Evolutionary conservation across 176 grass and related monocot genomes (phyloP).

Genomic region (Poa pratensis): DNA sequence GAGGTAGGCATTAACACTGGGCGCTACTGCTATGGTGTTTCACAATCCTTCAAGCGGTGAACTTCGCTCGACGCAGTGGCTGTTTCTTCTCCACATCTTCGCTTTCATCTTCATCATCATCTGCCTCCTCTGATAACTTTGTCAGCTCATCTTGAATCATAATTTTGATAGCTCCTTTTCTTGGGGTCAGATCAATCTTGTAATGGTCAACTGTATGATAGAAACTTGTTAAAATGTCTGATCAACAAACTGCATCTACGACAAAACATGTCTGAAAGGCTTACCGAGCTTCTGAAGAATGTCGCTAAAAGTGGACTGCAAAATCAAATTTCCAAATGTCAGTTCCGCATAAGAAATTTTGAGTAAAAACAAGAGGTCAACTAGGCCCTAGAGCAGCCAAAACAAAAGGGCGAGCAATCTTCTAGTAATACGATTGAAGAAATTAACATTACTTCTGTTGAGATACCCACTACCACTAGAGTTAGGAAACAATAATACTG

Average conservation of each 20-base stretch:
- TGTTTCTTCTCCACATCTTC: constrained; percentile 43
- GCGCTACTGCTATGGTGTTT: constrained; percentile 43
- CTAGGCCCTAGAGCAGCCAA: constrained; percentile 18
- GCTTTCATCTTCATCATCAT: constrained; percentile 48
- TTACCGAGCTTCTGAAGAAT: constrained; percentile 83
- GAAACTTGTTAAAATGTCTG: constrained; percentile 21
- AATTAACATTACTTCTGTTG: not conserved
- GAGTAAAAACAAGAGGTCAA: not conserved
- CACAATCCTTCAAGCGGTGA: constrained; percentile 37
- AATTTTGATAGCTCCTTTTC: constrained; percentile 68
- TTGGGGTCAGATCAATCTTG: constrained; percentile 67
- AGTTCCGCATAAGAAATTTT: constrained; percentile 15
- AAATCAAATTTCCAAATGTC: constrained; percentile 44
- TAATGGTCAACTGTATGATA: constrained; percentile 57
- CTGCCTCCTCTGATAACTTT: constrained; percentile 58
- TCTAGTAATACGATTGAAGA: constrained; percentile 9
- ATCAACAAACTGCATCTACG: not conserved
- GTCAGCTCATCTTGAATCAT: constrained; percentile 82
- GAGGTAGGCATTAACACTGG: constrained; percentile 44
- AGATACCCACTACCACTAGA: not conserved
- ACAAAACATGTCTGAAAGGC: constrained; percentile 30
- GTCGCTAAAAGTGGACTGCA: constrained; percentile 87
- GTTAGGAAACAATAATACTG: not conserved
- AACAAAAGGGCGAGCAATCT: not conserved
- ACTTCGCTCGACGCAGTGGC: constrained; percentile 33